These are phyloP conservation scores for Lactifluus piperatus DNA, from an alignment of 768 basidiomycete genomes.

Conservation along the genomic window DNA sequence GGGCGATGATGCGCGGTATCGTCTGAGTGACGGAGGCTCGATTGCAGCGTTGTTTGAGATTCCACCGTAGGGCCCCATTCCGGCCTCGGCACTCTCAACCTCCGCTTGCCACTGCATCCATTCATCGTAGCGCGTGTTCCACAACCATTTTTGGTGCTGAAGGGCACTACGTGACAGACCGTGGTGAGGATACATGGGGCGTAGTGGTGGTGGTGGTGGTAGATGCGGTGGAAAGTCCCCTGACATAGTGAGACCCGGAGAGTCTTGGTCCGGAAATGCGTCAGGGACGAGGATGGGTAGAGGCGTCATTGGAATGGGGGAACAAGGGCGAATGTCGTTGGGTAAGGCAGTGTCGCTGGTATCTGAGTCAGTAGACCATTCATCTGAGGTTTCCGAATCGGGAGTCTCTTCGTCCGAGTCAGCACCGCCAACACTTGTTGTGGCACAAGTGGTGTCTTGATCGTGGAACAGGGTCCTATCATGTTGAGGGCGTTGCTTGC, in stretches of 20 bases:
- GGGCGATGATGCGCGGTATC: slow-evolving; percentile 3
- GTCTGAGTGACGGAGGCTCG: slow-evolving; percentile 5
- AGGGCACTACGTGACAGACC: slow-evolving; percentile 57
- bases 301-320: not conserved
- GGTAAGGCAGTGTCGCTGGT: slow-evolving; percentile 7
- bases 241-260: not conserved
- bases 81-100: slow-evolving; percentile 12
- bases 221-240: slow-evolving; percentile 1
- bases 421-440: not conserved
- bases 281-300: slow-evolving; percentile 11
- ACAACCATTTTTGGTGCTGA: slow-evolving; percentile 51
- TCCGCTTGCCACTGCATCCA: slow-evolving; percentile 34
- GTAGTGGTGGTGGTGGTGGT: not conserved
- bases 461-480: not conserved
- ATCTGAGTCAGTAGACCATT: slow-evolving; percentile 21
- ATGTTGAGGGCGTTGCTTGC: not conserved
- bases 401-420: slow-evolving; percentile 14
- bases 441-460: not conserved
- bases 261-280: slow-evolving; percentile 8
- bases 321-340: slow-evolving; percentile 2
- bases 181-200: slow-evolving; percentile 32
- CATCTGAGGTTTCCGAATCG: slow-evolving; percentile 19
- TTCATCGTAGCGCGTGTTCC: slow-evolving; percentile 46
- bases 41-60: slow-evolving; percentile 10
- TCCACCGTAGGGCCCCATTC: slow-evolving; percentile 20